Conservation (phyloP, 1,139 yeast species). For the Geotrichum reessii region DNA sequence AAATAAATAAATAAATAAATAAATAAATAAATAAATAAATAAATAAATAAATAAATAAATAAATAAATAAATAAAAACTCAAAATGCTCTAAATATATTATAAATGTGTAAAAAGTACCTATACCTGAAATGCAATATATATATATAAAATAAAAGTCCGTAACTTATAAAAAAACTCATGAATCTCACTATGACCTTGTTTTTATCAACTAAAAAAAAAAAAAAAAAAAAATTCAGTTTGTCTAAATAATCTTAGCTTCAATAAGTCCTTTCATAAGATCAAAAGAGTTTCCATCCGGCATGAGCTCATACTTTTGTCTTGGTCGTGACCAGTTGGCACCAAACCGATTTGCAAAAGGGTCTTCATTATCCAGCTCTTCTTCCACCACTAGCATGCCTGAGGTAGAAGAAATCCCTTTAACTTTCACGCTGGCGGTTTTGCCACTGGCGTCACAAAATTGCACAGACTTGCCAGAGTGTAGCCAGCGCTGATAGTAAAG, state of each 20-base stretch:
- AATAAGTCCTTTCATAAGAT: slow-evolving; percentile 83
- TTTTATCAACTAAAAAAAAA: too few species aligned
- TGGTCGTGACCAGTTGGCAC: slow-evolving; percentile 26
- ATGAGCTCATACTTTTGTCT: slow-evolving; percentile 56
- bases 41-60: too few species aligned
- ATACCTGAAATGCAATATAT: too few species aligned
- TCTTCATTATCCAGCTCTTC: slow-evolving; percentile 66
- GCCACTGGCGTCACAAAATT: neutral
- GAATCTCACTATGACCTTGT: too few species aligned
- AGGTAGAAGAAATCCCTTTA: slow-evolving; percentile 74
- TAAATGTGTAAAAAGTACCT: too few species aligned
- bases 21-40: too few species aligned
- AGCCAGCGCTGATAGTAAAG: slow-evolving; percentile 81
- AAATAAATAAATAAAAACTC: too few species aligned
- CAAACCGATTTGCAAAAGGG: slow-evolving; percentile 40
- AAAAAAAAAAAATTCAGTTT: too few species aligned
- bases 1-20: too few species aligned
- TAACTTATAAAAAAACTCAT: too few species aligned
- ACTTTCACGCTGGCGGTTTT: slow-evolving; percentile 42
- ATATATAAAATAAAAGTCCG: too few species aligned
- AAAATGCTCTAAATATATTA: too few species aligned
- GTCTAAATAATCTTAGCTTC: slow-evolving; percentile 35
- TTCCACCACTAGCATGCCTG: slow-evolving; percentile 73
- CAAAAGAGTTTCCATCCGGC: slow-evolving; percentile 97
- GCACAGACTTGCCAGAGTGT: slow-evolving; percentile 62